Base-by-base conservation (phyloP, 352 stramenopile species). In the Phytophthora quininea region DNA sequence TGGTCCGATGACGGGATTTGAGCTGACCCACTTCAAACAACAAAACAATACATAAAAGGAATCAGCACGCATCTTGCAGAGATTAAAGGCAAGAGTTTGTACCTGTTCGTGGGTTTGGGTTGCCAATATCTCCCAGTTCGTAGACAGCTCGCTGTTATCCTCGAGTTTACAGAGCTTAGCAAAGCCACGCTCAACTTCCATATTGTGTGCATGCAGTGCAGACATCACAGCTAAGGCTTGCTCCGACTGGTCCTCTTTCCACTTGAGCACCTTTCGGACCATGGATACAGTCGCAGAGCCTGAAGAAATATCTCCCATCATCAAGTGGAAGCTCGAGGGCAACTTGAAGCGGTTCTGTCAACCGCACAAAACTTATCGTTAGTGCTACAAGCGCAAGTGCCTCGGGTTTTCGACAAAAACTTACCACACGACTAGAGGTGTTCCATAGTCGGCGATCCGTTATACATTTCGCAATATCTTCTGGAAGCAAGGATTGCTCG, bases 271-370 rank as follows among this genome's bases (percentile, higher is more conserved):
- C 58, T 93, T 71, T 5, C 76, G 80, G 45, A 92, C 88, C 88
- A 95, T 93, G 2, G 88, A 95, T 30, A 95, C 88, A 3, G 88
- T 93, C 2, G 84, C 92, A 2, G 93, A 98, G 43, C 97, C 97
- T 14, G 95, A 96, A 15, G 89, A 96, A 11, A 99, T 92, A 74
- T 99, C 97, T 32, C 96, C 97, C 86, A 99, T 97, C 43, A 99
- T 70, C 58, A 99, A 72, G 57, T 96, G 77, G 27, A 98, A 84
- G 32, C 77, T 78, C 27, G 70, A 53, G 42, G 96, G 93, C 12
- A 96, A 47, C 40, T 47, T 59, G 54, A 93, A 89, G 3, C 71
- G 67, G 69, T 73, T 80, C 87, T 95, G 62, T 8, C 30, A 33
- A 5, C 54, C 63, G 37, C 33, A 33, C 10, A 2, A 53, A 33